A percentile compares a stretch with the other conserved stretches of the same genome.
phyloP scores from a whole-genome alignment of 257 asterid genomes.

The Nemophila menziesii region DNA sequence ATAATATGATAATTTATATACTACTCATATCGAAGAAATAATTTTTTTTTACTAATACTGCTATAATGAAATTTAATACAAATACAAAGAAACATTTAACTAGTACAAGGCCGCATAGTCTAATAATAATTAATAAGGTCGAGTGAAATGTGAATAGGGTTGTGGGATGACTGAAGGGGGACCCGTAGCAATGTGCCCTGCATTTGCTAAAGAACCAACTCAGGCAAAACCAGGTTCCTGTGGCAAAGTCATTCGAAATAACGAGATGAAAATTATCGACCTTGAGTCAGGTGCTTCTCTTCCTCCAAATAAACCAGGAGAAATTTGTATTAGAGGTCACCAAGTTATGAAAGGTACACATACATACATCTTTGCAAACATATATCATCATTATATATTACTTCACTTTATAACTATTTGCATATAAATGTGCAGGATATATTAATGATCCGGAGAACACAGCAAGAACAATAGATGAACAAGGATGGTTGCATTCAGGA shows the following conservation, averaged over 20 bases:
- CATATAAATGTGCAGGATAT: conserved; percentile 24
- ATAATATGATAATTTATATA: no score
- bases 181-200: conserved; percentile 30
- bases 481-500: conserved; percentile 51
- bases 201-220: conserved; percentile 37
- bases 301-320: conserved; percentile 30
- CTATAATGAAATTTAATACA: no score
- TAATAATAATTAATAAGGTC: no score
- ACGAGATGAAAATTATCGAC: conserved; percentile 36
- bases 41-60: no score
- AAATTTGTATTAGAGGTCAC: conserved; percentile 32
- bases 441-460: conserved; percentile 45
- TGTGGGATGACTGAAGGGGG: conserved; percentile 64
- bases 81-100: no score
- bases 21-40: no score
- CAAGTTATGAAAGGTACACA: conserved; percentile 44
- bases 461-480: conserved; percentile 22
- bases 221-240: conserved; percentile 42
- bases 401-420: background rate
- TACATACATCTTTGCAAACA: background rate
- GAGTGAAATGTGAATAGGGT: conserved; percentile 35
- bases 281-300: conserved; percentile 31
- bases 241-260: conserved; percentile 37
- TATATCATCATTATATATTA: no score
- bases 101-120: no score